Evolutionary conservation across 2,329 filamentous ascomycete species (phyloP).

Genomic region (Scedosporium dehoogii): DNA sequence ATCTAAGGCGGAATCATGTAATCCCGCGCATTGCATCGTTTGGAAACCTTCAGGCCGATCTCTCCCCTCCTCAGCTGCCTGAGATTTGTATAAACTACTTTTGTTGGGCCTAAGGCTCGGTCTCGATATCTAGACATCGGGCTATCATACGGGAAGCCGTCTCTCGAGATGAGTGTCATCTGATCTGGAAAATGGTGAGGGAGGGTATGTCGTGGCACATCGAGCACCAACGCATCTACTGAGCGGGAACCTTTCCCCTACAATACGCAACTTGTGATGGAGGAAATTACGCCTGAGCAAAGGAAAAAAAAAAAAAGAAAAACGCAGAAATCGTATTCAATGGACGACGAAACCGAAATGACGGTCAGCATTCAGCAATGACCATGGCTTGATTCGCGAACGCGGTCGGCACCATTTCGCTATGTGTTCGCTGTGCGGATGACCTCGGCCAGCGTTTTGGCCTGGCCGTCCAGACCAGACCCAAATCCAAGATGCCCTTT

Average conservation of each 20-base stretch:
- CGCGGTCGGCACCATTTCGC: not conserved
- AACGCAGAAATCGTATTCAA: not conserved
- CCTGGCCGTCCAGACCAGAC: no score
- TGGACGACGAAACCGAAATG: not conserved
- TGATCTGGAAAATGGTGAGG: not conserved
- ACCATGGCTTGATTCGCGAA: not conserved
- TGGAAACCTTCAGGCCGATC: no score
- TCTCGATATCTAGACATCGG: not conserved
- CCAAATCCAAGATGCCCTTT: no score
- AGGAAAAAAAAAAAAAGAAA: not conserved
- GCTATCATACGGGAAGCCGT: not conserved
- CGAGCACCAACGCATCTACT: not conserved
- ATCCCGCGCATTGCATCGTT: no score
- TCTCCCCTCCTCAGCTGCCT: no score
- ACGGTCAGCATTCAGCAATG: not conserved
- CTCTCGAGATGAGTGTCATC: not conserved
- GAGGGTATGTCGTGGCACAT: not conserved
- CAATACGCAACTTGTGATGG: no score
- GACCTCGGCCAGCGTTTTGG: not conserved
- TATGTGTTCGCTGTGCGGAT: not conserved
- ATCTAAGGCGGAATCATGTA: no score
- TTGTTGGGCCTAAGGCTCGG: not conserved
- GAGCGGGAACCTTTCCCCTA: not conserved
- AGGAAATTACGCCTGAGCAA: not conserved
- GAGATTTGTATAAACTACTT: no score